Evolutionary conservation across 805 yeast genomes (phyloP).

Genomic region (Scheffersomyces stipitis): DNA sequence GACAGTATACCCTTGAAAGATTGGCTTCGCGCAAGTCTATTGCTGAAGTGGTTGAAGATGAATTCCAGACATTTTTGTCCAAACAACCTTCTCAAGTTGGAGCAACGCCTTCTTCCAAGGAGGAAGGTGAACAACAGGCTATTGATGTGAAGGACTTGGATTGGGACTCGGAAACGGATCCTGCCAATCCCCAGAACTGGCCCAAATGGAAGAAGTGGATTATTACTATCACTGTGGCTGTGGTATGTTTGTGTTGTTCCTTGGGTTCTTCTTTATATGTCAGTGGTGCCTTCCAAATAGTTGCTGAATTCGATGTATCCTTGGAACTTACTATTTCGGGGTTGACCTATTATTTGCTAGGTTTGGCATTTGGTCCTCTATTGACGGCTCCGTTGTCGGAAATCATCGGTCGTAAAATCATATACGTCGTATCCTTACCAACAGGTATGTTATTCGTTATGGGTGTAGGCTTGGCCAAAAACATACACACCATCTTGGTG

Average conservation of each 20-base stretch:
- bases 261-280: constrained; percentile 76
- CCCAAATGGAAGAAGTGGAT: constrained; percentile 61
- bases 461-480: constrained; percentile 68
- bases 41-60: constrained; percentile 15
- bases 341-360: constrained; percentile 65
- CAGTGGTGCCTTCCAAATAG: constrained; percentile 59
- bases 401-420: constrained; percentile 62
- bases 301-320: constrained; percentile 48
- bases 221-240: constrained; percentile 63
- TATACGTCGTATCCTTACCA: constrained; percentile 61
- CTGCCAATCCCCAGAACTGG: constrained; percentile 71
- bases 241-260: constrained; percentile 65
- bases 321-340: constrained; percentile 67
- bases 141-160: constrained; percentile 24
- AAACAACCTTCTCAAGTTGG: not conserved
- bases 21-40: constrained; percentile 16
- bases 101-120: not conserved
- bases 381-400: constrained; percentile 74
- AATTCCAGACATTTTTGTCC: too few relatives aligned
- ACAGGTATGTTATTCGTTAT: constrained; percentile 67
- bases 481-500: constrained; percentile 62
- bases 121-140: constrained; percentile 1
- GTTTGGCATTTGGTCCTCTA: constrained; percentile 71
- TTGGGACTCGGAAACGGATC: constrained; percentile 67
- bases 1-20: constrained; percentile 18